Conservation (phyloP, 2,329 filamentous ascomycete species). For the Aspergillus fumigatus region DNA sequence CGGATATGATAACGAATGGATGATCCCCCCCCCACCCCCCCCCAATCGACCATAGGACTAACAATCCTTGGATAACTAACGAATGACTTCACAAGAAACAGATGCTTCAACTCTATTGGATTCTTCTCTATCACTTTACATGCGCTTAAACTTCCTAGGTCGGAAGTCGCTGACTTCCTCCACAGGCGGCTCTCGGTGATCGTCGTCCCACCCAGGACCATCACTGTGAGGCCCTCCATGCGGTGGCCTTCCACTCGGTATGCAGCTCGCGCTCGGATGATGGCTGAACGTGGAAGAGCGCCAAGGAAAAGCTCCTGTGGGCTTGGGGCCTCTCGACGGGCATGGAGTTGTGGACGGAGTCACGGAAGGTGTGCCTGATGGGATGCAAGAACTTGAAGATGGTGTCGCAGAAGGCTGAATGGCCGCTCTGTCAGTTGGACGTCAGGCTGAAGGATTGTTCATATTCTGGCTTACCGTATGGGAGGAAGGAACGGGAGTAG, state of each 20-base stretch:
- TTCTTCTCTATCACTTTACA: neutral
- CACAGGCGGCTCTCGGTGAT: neutral
- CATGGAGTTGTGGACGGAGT: neutral
- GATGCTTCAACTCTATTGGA: neutral
- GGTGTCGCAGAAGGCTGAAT: slow-evolving; percentile 1
- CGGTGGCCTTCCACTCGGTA: neutral
- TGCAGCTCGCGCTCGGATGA: neutral
- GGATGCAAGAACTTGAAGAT: slow-evolving; percentile 1
- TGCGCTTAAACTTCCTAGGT: neutral
- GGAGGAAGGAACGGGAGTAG: slow-evolving; percentile 6
- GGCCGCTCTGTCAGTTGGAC: neutral
- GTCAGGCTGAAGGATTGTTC: neutral
- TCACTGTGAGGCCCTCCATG: neutral
- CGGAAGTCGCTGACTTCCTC: neutral
- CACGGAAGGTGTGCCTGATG: neutral
- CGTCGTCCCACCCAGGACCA: neutral
- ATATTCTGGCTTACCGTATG: slow-evolving; percentile 3
- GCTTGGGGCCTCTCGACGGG: neutral
- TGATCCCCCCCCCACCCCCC: slow-evolving; percentile 15
- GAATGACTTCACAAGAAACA: neutral
- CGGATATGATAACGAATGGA: slow-evolving; percentile 9
- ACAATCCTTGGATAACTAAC: neutral
- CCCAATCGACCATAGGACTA: neutral
- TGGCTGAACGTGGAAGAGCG: neutral
- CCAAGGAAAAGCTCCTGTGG: neutral